phyloP scores from a whole-genome alignment of 1,284 basidiomycete genomes.

The Sanghuangporus weigelae region DNA sequence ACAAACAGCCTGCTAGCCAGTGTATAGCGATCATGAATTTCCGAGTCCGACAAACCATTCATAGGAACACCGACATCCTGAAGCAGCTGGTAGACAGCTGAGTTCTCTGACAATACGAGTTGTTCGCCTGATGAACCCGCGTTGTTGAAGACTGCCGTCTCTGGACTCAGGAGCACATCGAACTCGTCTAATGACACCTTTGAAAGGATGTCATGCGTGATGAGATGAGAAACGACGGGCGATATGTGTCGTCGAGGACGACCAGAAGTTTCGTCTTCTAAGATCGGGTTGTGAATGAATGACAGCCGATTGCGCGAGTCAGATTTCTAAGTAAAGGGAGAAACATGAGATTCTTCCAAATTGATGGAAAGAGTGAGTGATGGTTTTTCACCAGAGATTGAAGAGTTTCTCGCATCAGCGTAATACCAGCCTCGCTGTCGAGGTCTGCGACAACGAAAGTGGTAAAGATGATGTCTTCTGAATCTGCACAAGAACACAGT shows the following conservation, averaged over 20 bases:
- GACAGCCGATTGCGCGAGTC: conserved; percentile 46
- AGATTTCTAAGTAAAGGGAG: conserved; percentile 31
- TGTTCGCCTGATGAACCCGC: conserved; percentile 28
- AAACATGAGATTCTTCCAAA: not conserved
- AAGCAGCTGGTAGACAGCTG: conserved; percentile 31
- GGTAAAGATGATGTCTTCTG: conserved; percentile 40
- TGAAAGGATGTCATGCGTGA: conserved; percentile 34
- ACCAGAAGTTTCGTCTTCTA: not conserved
- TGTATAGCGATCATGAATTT: conserved; percentile 37
- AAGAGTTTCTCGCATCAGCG: conserved; percentile 58
- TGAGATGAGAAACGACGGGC: conserved; percentile 40
- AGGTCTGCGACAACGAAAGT: conserved; percentile 79
- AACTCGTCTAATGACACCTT: conserved; percentile 25
- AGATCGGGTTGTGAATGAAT: conserved; percentile 59
- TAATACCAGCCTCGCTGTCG: conserved; percentile 54
- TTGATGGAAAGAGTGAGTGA: not conserved
- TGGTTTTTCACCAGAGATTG: conserved; percentile 51
- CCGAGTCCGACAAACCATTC: conserved; percentile 27
- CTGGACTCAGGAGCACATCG: conserved; percentile 5
- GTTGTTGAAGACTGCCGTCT: conserved; percentile 19
- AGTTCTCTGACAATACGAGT: conserved; percentile 32
- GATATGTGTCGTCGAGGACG: conserved; percentile 20
- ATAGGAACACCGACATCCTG: conserved; percentile 28
- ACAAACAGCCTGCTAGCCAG: conserved; percentile 40
- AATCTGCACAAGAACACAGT: conserved; percentile 27